Conservation (phyloP, 306 rosid genomes). For the Gastrolobium bilobum region DNA sequence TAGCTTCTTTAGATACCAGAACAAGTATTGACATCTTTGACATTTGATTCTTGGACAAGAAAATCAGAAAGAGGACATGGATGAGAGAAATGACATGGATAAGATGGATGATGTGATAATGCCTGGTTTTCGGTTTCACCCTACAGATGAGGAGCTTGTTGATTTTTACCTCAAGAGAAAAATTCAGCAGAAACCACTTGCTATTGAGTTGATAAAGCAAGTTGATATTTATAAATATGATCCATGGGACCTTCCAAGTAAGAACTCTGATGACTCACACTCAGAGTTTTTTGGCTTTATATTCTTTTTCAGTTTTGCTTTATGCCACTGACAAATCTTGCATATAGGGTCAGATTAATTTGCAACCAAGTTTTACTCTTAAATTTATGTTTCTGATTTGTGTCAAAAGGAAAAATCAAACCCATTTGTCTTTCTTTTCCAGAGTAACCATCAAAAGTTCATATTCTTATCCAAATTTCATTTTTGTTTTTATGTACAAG, state of each 20-base stretch:
- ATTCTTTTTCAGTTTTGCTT: not conserved
- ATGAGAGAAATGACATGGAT: constrained; percentile 69
- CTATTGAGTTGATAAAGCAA: constrained; percentile 80
- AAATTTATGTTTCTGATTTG: not conserved
- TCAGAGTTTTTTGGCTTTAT: constrained; percentile 11
- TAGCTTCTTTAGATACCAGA: constrained; percentile 33
- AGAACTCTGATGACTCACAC: constrained; percentile 42
- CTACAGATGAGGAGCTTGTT: constrained; percentile 88
- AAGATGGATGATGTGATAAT: constrained; percentile 67
- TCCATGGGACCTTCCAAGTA: constrained; percentile 97
- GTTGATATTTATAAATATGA: constrained; percentile 83
- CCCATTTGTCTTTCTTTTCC: not conserved
- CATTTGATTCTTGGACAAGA: constrained; percentile 31
- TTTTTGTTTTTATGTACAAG: constrained; percentile 36
- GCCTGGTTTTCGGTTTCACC: constrained; percentile 90
- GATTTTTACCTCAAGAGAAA: constrained; percentile 78
- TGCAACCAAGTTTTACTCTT: constrained; percentile 14
- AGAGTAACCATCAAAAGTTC: not conserved
- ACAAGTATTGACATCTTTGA: constrained; percentile 17
- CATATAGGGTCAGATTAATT: not conserved
- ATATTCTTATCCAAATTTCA: not conserved
- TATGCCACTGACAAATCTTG: not conserved
- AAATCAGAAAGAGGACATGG: constrained; percentile 54
- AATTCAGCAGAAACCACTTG: constrained; percentile 68
- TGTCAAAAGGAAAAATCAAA: not conserved